phyloP scores from a whole-genome alignment of 768 basidiomycete species.

The Coprinopsis cinerea region DNA sequence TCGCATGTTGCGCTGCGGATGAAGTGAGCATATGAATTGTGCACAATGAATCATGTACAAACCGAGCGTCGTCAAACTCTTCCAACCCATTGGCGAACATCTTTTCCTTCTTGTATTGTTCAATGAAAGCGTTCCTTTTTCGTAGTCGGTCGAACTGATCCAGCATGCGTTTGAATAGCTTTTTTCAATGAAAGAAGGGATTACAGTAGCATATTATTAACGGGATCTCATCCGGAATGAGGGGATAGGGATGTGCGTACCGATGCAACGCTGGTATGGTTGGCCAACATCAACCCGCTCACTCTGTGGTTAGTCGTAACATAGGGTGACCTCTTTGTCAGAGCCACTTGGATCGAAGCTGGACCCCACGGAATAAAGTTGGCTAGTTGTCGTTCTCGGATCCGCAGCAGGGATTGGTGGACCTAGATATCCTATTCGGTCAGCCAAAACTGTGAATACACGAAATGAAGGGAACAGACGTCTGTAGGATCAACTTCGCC shows the following conservation, averaged over 20 bases:
- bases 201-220: constrained; percentile 1
- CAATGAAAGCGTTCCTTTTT: constrained; percentile 89
- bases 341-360: constrained; percentile 94
- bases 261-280: constrained; percentile 97
- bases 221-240: neutral
- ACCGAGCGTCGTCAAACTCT: constrained; percentile 98
- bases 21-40: neutral
- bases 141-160: constrained; percentile 89
- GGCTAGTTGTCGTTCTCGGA: constrained; percentile 92
- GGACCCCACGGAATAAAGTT: constrained; percentile 99
- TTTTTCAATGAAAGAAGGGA: neutral
- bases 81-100: constrained; percentile 91
- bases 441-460: neutral
- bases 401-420: constrained; percentile 94
- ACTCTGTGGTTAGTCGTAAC: constrained; percentile 86
- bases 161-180: constrained; percentile 95
- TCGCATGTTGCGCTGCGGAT: constrained; percentile 70
- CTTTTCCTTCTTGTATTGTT: constrained; percentile 96
- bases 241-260: constrained; percentile 39
- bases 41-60: constrained; percentile 15
- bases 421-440: constrained; percentile 46
- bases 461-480: constrained; percentile 38
- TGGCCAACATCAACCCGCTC: constrained; percentile 97
- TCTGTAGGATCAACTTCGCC: constrained; percentile 98
- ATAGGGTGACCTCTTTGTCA: constrained; percentile 88